Conservation (phyloP, 208 protist genomes). For the Trypanosoma theileri region DNA sequence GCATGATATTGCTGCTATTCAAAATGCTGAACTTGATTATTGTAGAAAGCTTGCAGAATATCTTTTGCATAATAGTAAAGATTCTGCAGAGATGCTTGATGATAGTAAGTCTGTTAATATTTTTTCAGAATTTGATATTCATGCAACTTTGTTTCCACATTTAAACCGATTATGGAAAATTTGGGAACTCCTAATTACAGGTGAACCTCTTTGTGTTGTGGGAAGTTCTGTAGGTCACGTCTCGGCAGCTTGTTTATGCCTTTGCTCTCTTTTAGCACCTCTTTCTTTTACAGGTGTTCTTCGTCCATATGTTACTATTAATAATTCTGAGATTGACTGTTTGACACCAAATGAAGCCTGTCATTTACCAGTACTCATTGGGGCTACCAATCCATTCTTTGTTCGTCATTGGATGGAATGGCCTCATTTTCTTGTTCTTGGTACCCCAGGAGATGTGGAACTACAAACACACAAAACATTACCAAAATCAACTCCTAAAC, state of each 20-base stretch:
- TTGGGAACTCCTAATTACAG: slow-evolving; percentile 37
- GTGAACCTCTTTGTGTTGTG: slow-evolving; percentile 23
- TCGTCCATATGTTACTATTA: slow-evolving; percentile 37
- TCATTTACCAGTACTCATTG: slow-evolving; percentile 15
- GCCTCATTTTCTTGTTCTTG: slow-evolving; percentile 29
- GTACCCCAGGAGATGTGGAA: slow-evolving; percentile 1
- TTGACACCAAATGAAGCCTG: neutral
- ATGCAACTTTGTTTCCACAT: slow-evolving; percentile 23
- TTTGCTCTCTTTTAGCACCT: slow-evolving; percentile 28
- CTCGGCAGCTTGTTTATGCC: slow-evolving; percentile 6
- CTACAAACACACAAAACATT: slow-evolving; percentile 24
- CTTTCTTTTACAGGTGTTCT: slow-evolving; percentile 22
- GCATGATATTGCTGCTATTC: slow-evolving; percentile 15
- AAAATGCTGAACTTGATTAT: slow-evolving; percentile 13
- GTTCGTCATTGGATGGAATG: slow-evolving; percentile 24
- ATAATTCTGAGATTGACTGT: slow-evolving; percentile 29
- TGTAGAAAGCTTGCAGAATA: slow-evolving; percentile 13
- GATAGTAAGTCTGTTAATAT: neutral
- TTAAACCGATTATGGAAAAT: slow-evolving; percentile 34
- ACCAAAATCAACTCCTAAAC: slow-evolving; percentile 12
- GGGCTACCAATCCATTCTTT: slow-evolving; percentile 35
- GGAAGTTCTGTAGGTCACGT: slow-evolving; percentile 8
- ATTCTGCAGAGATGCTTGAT: slow-evolving; percentile 5
- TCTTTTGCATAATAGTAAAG: neutral
- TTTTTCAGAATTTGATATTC: slow-evolving; percentile 32